Conservation (phyloP, 2,329 filamentous ascomycete species). For the Colletotrichum sp. region DNA sequence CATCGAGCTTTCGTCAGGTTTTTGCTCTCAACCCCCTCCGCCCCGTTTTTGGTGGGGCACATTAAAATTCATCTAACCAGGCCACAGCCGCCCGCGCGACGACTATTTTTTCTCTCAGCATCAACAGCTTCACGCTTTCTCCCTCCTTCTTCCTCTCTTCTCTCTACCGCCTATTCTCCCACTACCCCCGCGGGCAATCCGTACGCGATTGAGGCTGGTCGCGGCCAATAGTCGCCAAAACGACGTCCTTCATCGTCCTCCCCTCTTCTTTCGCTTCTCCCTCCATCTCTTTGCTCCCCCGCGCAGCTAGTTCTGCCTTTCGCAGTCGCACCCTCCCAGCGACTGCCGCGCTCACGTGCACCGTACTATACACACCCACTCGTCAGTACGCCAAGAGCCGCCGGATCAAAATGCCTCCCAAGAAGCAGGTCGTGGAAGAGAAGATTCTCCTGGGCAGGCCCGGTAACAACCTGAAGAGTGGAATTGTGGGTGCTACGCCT, state of each 20-base stretch:
- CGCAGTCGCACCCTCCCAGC: constrained; percentile 35
- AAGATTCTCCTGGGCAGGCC: constrained; percentile 96
- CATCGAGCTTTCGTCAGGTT: not conserved
- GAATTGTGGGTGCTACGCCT: constrained; percentile 74
- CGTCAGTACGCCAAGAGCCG: constrained; percentile 65
- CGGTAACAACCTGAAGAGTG: constrained; percentile 98
- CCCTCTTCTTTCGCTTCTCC: constrained; percentile 59
- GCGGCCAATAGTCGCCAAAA: constrained; percentile 45
- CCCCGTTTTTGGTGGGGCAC: constrained; percentile 17
- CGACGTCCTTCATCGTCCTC: constrained; percentile 44
- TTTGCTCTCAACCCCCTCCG: not conserved
- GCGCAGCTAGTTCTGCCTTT: constrained; percentile 74
- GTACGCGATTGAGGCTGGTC: constrained; percentile 42
- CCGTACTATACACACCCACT: constrained; percentile 51
- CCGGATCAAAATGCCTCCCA: constrained; percentile 86
- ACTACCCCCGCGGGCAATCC: constrained; percentile 11
- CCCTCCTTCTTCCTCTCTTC: constrained; percentile 23
- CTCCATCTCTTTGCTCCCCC: constrained; percentile 51
- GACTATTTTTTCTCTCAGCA: constrained; percentile 24
- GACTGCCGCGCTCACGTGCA: constrained; percentile 58
- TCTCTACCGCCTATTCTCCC: constrained; percentile 16
- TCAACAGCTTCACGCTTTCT: constrained; percentile 29
- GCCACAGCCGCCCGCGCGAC: constrained; percentile 7
- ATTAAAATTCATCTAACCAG: constrained; percentile 24
- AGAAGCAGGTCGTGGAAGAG: constrained; percentile 90